Evolutionary conservation across 148 eudicot species (phyloP).

Genomic region (Pharnaceum exiguum): DNA sequence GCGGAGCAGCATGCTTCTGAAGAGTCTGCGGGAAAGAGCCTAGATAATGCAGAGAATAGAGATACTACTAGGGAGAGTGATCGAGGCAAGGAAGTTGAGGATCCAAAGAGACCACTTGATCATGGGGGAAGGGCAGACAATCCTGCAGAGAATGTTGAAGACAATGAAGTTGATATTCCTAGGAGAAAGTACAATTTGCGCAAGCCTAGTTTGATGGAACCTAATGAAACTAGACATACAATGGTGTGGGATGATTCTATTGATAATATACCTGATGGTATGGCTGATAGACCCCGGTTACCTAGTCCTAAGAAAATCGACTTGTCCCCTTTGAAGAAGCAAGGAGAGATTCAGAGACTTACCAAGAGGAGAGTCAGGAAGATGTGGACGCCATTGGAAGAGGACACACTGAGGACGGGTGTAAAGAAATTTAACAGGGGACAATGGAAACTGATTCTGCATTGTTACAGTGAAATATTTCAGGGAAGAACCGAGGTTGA

Average conservation of each 20-base stretch:
- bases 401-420: constrained; percentile 59
- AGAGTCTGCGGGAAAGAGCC: constrained; percentile 12
- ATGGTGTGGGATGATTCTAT: constrained; percentile 51
- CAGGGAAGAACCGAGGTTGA: constrained; percentile 65
- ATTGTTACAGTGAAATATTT: constrained; percentile 30
- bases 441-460: constrained; percentile 53
- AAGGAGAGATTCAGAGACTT: constrained; percentile 7
- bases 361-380: constrained; percentile 34
- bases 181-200: constrained; percentile 13
- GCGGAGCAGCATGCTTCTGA: constrained; percentile 7
- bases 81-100: too few relatives aligned
- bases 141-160: constrained; percentile 15
- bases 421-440: constrained; percentile 59
- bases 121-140: constrained; percentile 6
- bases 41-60: too few relatives aligned
- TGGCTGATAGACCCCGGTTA: constrained; percentile 24
- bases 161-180: not conserved
- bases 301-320: constrained; percentile 35
- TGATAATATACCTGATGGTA: constrained; percentile 31
- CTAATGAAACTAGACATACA: constrained; percentile 41
- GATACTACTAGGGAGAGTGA: too few relatives aligned
- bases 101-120: constrained; percentile 7
- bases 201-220: constrained; percentile 49
- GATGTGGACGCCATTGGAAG: constrained; percentile 60
- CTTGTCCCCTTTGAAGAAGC: constrained; percentile 36